phyloP scores from a whole-genome alignment of 1,284 basidiomycete genomes.

The Fomitiporia mediterranea region DNA sequence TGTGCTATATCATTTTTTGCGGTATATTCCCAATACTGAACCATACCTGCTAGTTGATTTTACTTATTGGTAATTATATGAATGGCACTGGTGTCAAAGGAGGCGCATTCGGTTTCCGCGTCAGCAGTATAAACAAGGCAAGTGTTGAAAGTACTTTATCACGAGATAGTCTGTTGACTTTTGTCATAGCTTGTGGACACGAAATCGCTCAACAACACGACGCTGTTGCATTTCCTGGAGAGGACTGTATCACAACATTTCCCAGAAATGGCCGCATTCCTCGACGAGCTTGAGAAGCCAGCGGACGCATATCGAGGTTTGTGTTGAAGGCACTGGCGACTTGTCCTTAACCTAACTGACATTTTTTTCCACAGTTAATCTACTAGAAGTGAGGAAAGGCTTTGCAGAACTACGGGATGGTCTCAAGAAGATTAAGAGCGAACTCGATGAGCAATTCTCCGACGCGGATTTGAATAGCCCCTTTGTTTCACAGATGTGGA shows the following conservation, averaged over 20 bases:
- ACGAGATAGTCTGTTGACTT: too few species aligned
- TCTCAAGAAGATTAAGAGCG: conserved; percentile 69
- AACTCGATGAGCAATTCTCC: conserved; percentile 75
- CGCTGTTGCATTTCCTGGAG: conserved; percentile 93
- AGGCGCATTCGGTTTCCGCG: conserved; percentile 95
- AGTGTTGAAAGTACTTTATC: background rate
- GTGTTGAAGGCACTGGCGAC: conserved; percentile 23
- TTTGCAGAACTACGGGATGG: conserved; percentile 74
- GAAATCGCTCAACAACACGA: conserved; percentile 91
- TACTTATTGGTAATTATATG: conserved; percentile 97
- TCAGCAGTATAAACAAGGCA: conserved; percentile 95
- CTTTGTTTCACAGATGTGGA: conserved; percentile 88
- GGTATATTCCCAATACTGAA: background rate
- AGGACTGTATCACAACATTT: conserved; percentile 87
- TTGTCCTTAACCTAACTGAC: background rate
- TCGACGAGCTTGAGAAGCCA: conserved; percentile 86
- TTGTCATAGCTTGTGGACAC: conserved; percentile 84
- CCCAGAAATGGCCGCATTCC: conserved; percentile 81
- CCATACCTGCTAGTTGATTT: conserved; percentile 63
- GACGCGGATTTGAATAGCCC: conserved; percentile 67
- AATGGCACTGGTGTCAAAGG: conserved; percentile 96
- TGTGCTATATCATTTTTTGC: conserved; percentile 26
- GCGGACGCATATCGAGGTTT: conserved; percentile 90
- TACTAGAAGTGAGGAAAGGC: conserved; percentile 73
- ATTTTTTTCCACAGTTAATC: conserved; percentile 48